These are phyloP conservation scores for Candida nitratophila DNA, from an alignment of 805 yeast species.

Conservation along the genomic window DNA sequence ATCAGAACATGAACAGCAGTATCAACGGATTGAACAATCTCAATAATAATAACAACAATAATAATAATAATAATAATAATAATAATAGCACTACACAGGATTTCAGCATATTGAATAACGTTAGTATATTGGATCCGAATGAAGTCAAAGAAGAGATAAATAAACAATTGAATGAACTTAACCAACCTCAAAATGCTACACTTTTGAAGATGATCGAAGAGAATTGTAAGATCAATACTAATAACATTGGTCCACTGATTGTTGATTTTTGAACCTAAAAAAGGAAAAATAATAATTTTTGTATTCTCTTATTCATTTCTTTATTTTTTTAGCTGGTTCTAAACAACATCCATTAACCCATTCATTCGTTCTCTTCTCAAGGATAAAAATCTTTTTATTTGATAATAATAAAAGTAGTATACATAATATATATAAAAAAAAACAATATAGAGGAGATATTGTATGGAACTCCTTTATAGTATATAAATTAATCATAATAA, in stretches of 20 bases:
- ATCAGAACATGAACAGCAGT: not conserved
- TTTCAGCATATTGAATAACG: not conserved
- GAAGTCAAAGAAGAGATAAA: not conserved
- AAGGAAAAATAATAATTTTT: too few species aligned
- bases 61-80: not conserved
- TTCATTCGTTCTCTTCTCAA: too few species aligned
- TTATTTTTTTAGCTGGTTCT: not conserved
- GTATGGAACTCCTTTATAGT: too few species aligned
- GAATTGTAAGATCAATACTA: conserved; percentile 3
- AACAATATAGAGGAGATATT: too few species aligned
- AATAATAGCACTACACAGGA: not conserved
- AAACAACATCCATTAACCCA: too few species aligned
- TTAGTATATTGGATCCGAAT: not conserved
- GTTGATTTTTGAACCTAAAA: conserved; percentile 6
- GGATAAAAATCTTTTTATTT: too few species aligned
- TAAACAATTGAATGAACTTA: not conserved
- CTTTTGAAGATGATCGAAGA: not conserved
- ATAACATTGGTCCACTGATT: conserved; percentile 6
- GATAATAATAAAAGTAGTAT: not conserved
- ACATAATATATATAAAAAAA: not conserved
- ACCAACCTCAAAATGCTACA: not conserved
- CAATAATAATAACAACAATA: not conserved
- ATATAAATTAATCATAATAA: too few species aligned
- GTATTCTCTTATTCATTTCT: too few species aligned
- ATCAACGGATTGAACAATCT: not conserved